Evolutionary conservation across 225 moss, liverwort and hornwort species (phyloP), one percentile per base, ranked within the genome.

Genomic region (Bryum argenteum): DNA sequence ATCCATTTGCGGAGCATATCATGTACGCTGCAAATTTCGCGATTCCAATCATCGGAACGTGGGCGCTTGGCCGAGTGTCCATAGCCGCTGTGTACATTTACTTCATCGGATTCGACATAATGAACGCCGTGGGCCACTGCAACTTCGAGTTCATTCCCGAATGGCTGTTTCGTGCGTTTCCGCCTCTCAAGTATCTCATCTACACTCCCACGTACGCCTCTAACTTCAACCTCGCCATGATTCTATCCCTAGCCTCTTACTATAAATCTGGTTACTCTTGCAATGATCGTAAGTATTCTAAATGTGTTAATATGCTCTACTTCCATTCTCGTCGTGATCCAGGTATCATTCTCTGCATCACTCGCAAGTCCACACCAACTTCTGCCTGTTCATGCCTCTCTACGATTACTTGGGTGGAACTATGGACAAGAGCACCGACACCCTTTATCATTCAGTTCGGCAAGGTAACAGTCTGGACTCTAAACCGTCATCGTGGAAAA

Each of bases 281-380:
- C n/a, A n/a, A n/a, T n/a, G n/a, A n/a, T n/a, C n/a, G n/a, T n/a
- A n/a, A n/a, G n/a, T n/a, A n/a, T n/a, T n/a, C n/a, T n/a, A n/a
- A 33, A 33, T 33, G 33, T 33, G 33, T 3, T 33, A n/a, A n/a
- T n/a, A 33, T 33, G 33, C 33, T 2, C 33, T 33, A 33, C 33
- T 33, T 4, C 33, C 33, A 33, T 33, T 33, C n/a, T n/a, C n/a
- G n/a, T n/a, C n/a, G n/a, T n/a, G n/a, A 42, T 55, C 50, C 88
- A 95, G 95, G 47, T 96, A 87, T 57, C 96, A 96, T 71, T 96
- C 95, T 17, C 81, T 96, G 38, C 95, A 96, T 53, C 93, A 96
- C 22, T 91, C 96, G 8, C 93, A 93, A 61, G 93, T 93, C 42
- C 91, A 90, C 79, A 90, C 91, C 1, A 96, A 96, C 77, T 96